Base-by-base conservation (phyloP, 2,329 filamentous ascomycete genomes). In the Colletotrichum plurivorum region DNA sequence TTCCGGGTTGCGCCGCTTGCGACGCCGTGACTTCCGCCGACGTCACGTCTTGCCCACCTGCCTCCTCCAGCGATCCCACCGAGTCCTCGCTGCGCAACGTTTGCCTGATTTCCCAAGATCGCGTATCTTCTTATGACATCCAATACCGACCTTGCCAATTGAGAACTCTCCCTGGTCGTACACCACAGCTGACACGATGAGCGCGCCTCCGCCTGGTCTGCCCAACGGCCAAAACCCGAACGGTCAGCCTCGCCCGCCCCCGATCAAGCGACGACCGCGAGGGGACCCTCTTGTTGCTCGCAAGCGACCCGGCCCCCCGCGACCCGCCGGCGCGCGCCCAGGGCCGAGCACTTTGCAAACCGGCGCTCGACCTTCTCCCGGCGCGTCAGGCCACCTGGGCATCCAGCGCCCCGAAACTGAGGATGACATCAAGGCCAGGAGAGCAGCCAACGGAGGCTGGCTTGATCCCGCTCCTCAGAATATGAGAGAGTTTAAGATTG, bases 271-370 rank as follows among this genome's bases (percentile, higher is more conserved):
- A 63, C 80, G 86, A 63, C 83, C 83, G 12, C 85, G 84, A 67
- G 81, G 84, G 64, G 90, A 93, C 74, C 92, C 92, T 36, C 82
- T 93, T 20, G 89, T 92, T 59, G 84, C 90, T 60, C 86, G 89
- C 52, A 89, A 91, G 75, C 88, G 85, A 71, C 81, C 83, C 2
- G 67, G 69, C 77, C 22, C 78, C 78, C 67, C 49, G 70, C 72
- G 39, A 76, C 76, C 60, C 57, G 74, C 36, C 71, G 75, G 69
- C 63, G 73, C 56, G 20, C 79, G 73, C 60, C 75, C 73, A n/a
- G 63, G 71, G 12, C 72, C 71, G 66, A 78, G 71, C 56, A 73
- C 75, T 52, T 72, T 51, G 57, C 69, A 73, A 27, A 54, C 59
- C 36, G 65, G 71, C 20, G n/a, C 67, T 18, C 46, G 67, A 46